A percentile compares a stretch with the other conserved stretches of the same genome.
Evolutionary conservation across 2,329 filamentous ascomycete species (phyloP).

Genomic region (Colletotrichum theobromicola): DNA sequence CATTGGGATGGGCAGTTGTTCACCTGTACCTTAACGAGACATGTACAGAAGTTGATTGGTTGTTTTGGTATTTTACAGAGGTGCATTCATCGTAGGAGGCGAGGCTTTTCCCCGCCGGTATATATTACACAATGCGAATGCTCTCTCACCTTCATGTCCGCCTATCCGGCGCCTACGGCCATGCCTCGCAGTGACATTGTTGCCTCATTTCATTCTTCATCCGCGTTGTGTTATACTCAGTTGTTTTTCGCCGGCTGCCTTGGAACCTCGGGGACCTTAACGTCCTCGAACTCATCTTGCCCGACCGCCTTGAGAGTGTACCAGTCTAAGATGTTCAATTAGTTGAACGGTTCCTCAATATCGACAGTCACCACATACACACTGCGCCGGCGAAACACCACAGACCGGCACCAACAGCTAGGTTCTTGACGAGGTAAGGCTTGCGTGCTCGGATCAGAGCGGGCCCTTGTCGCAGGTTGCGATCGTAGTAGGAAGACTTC

Average conservation of each 20-base stretch:
- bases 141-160: not conserved
- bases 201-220: not conserved
- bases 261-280: slow-evolving; percentile 82
- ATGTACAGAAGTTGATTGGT: slow-evolving; percentile 12
- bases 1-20: slow-evolving; percentile 6
- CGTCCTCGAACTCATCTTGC: slow-evolving; percentile 96
- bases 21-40: slow-evolving; percentile 10
- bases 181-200: not conserved
- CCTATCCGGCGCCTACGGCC: not conserved
- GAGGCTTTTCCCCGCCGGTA: slow-evolving; percentile 6
- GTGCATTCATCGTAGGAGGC: not conserved
- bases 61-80: slow-evolving; percentile 12
- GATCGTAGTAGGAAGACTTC: slow-evolving; percentile 85
- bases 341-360: not conserved
- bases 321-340: slow-evolving; percentile 47
- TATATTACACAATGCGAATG: slow-evolving; percentile 14
- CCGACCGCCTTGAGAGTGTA: slow-evolving; percentile 82
- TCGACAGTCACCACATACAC: slow-evolving; percentile 69
- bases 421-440: slow-evolving; percentile 91
- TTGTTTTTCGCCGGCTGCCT: slow-evolving; percentile 47
- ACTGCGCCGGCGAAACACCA: slow-evolving; percentile 79
- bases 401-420: slow-evolving; percentile 78
- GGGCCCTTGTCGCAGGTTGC: slow-evolving; percentile 81
- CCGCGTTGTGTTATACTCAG: slow-evolving; percentile 6
- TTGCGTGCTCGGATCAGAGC: slow-evolving; percentile 90